These are phyloP conservation scores for Gillenia trifoliata DNA, from an alignment of 306 rosid genomes.

Conservation along the genomic window DNA sequence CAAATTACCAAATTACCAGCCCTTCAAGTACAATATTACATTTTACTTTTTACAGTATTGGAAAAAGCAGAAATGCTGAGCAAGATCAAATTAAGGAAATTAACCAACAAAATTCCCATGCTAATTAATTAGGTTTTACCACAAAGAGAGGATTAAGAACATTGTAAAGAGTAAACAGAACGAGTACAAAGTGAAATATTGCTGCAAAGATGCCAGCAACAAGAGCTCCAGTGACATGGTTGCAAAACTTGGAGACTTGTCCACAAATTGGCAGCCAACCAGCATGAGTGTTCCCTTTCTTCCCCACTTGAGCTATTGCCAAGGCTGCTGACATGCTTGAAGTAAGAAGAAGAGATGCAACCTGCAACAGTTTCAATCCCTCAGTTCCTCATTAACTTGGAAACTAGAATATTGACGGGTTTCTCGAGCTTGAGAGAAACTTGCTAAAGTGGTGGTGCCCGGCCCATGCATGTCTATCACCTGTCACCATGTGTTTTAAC, in stretches of 20 bases:
- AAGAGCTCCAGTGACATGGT: conserved; percentile 37
- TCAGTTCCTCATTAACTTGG: too few species aligned
- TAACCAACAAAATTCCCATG: background rate
- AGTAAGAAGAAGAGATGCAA: conserved; percentile 31
- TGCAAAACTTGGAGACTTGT: conserved; percentile 50
- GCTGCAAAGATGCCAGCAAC: conserved; percentile 29
- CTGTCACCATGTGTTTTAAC: too few species aligned
- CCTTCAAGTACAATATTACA: background rate
- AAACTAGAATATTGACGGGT: too few species aligned
- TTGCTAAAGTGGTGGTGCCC: too few species aligned
- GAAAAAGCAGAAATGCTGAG: background rate
- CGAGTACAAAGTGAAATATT: conserved; percentile 22
- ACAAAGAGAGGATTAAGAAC: conserved; percentile 17
- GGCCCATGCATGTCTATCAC: too few species aligned
- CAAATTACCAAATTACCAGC: background rate
- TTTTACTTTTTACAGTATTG: background rate
- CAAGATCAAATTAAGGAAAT: background rate
- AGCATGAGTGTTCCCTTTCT: conserved; percentile 50
- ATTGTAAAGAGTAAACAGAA: conserved; percentile 15
- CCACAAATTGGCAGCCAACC: conserved; percentile 65
- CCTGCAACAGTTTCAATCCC: conserved; percentile 16
- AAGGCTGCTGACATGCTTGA: conserved; percentile 53
- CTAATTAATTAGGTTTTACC: background rate
- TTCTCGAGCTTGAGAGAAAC: too few species aligned
- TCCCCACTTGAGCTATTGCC: conserved; percentile 47